Percentiles rank a stretch among this genome's conserved stretches.
These are phyloP conservation scores for Hanseniaspora opuntiae DNA, from an alignment of 805 yeast species.

Conservation along the genomic window DNA sequence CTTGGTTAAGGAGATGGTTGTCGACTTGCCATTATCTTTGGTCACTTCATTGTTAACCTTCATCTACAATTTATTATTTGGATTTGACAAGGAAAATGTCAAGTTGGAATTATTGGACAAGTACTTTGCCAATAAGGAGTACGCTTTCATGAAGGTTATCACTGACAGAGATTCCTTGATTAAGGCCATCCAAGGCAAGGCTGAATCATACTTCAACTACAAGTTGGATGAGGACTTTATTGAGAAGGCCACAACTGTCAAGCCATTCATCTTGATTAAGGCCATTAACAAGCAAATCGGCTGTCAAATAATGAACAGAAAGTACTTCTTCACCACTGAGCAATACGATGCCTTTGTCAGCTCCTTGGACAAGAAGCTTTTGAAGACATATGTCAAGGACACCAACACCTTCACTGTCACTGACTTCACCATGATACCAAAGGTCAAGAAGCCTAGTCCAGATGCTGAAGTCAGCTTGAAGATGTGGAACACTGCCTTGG, in stretches of 20 bases:
- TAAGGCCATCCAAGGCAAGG: conserved; percentile 38
- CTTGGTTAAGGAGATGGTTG: conserved; percentile 39
- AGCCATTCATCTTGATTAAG: conserved; percentile 41
- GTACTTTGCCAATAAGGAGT: conserved; percentile 32
- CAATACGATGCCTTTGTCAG: conserved; percentile 23
- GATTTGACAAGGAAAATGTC: conserved; percentile 33
- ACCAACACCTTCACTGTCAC: conserved; percentile 38
- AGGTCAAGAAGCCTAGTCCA: conserved; percentile 57
- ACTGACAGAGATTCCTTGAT: conserved; percentile 36
- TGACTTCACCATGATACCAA: conserved; percentile 64
- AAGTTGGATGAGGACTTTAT: conserved; percentile 40
- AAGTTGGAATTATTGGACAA: conserved; percentile 32
- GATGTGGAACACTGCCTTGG: conserved; percentile 51
- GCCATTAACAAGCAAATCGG: conserved; percentile 69
- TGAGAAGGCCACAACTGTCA: conserved; percentile 22
- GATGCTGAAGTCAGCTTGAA: conserved; percentile 61
- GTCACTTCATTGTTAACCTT: conserved; percentile 52
- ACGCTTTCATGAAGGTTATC: conserved; percentile 27
- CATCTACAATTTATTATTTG: conserved; percentile 59
- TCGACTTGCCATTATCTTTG: conserved; percentile 37
- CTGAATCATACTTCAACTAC: conserved; percentile 50
- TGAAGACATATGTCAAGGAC: conserved; percentile 22
- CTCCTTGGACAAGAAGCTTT: conserved; percentile 27
- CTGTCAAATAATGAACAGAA: conserved; percentile 58
- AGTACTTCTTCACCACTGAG: conserved; percentile 31